Base-by-base conservation (phyloP, 2,329 filamentous ascomycete genomes). In the Seiridium cupressi region DNA sequence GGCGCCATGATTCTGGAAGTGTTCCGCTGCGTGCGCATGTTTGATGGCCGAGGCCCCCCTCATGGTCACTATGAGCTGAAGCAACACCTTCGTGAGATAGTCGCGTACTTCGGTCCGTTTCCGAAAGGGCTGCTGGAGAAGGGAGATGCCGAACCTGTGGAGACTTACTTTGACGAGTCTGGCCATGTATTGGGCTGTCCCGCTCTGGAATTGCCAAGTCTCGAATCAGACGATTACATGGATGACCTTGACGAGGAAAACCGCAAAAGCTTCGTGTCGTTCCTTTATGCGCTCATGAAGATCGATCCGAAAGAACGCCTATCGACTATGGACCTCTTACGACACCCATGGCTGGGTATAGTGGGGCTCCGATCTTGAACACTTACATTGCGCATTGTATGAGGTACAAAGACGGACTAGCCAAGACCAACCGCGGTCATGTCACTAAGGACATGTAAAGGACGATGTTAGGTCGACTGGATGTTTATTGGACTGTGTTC, bases 1-100 rank as follows among this genome's bases (percentile, higher is more conserved):
- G 65, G 68, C 3, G 61, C 65, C 31, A 51, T 65, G 4, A 9
- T 69, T 26, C 49, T 66, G 1, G 65, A 69, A 55, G 9, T 62
- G 26, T 64, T 59, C 13, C 60, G 60, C 7, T 42, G 44, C 7
- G 40, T 64, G 5, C 55, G 61, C 11, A 66, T 66, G 63, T 68
- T 68, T 49, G 60, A 44, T 38, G 66, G 62, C 11, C 34, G 38
- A 13, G 36, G n/a, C 9, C 35, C 35, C 4, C 36, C 46, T 3
- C 8, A 61, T 36, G 56, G 59, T 2, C 59, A n/a, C 9, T 65
- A 68, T 32, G 58, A 57, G 5, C 11, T 55, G 35, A 55, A 18
- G n/a, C 35, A 34, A 18, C 64, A 68, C 57, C 42, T 65, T 5
- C 56, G 57, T 6, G 61, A 68, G 60, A 65, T 68, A 7, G 60